phyloP scores from a whole-genome alignment of 164 flowering plant genomes.

The Vitis rotundifolia region DNA sequence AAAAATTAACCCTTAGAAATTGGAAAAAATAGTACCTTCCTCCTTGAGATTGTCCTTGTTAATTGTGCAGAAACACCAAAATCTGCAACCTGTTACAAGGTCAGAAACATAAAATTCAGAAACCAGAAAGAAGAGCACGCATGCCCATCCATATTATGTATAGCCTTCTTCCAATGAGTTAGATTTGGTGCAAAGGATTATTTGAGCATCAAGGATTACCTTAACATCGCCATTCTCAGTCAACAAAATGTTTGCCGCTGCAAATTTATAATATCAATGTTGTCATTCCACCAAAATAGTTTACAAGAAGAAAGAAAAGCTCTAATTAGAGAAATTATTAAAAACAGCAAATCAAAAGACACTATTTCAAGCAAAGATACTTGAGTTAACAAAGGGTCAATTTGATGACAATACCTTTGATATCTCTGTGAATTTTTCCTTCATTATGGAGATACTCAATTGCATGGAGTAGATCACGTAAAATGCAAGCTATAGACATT shows the following conservation, averaged over 20 bases:
- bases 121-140: not conserved
- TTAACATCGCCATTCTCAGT: conserved; percentile 97
- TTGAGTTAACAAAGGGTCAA: too few relatives aligned
- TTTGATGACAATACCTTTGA: conserved; percentile 55
- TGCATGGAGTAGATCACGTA: conserved; percentile 95
- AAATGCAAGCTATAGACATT: conserved; percentile 87
- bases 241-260: conserved; percentile 98
- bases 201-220: conserved; percentile 37
- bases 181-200: not conserved
- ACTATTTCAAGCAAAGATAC: too few relatives aligned
- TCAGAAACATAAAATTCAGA: conserved; percentile 11
- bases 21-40: conserved; percentile 59
- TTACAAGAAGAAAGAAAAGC: conserved; percentile 11
- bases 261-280: conserved; percentile 26
- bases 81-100: conserved; percentile 85
- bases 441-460: conserved; percentile 93
- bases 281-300: conserved; percentile 6
- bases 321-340: too few relatives aligned
- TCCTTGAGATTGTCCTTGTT: conserved; percentile 96
- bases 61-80: conserved; percentile 99
- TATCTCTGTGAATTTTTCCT: conserved; percentile 98
- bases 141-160: not conserved
- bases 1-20: not conserved
- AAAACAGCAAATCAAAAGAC: too few relatives aligned
- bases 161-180: not conserved